Base-by-base conservation (phyloP, 2,329 filamentous ascomycete genomes). In the Fusarium sp. region DNA sequence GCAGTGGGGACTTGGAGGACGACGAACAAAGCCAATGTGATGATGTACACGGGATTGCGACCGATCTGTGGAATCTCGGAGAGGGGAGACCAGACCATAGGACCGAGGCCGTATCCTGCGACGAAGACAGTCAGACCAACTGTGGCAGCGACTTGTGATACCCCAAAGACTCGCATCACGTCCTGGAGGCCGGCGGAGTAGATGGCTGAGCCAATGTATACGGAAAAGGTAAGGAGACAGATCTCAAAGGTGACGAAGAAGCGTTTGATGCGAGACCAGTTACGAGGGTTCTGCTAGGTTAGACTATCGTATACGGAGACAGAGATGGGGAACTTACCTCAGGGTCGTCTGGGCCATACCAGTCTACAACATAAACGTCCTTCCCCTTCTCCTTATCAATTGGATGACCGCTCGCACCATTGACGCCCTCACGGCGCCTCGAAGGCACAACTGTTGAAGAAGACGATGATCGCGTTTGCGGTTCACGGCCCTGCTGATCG, bases 1-100 rank as follows among this genome's bases (percentile, higher is more conserved):
- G 85, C 83, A 0, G 84, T 82, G 0, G 86, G 84, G 0, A 89
- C 77, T 12, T 80, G 81, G 1, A 89, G 75, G 11, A 88, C 78
- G 24, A 88, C 81, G 67, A 89, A 89, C 24, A 88, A 77, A n/a
- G 79, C 78, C 56, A 89, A 83, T 1, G 86, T 85, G 56, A 85
- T 71, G 28, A 89, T 82, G 68, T 89, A 89, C 1, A 85, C 82
- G 2, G 82, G 81, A 55, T 86, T 89, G 2, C 88, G 80, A 4
- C 52, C 88, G 87, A 53, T 62, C 8, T 79, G 64, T 0, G 87
- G 86, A 15, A 90, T 83, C 72, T 90, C 88, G 3, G 42, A 56
- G 0, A 56, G 6, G 5, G 47, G 53, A 15, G 53, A 56, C 46
- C 53, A 56, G 2, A 52, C 8, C 53, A 56, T 56, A 4, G 53